Evolutionary conservation across 345 rosid genomes (phyloP), one percentile per base, ranked within the genome.

Genomic region (Corchorus capsularis): DNA sequence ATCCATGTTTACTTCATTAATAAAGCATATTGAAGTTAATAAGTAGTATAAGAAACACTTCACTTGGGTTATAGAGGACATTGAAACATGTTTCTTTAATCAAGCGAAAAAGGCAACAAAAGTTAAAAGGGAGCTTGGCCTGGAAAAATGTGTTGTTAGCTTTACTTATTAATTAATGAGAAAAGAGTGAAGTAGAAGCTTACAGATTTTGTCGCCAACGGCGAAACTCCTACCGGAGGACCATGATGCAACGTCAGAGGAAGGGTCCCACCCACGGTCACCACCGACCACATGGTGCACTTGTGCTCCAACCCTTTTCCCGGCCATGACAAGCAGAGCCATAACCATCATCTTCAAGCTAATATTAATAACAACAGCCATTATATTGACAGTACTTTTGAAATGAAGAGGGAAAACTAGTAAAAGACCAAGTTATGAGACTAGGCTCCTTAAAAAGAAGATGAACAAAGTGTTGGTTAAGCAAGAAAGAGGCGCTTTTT

Each of bases 201-300:
- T 55, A 91, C 96, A 91, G 77, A 91, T 82, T 70, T 76, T 84
- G 74, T 91, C 93, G 61, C 96, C 96, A 59, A 86, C 84, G 47
- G 78, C 60, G 89, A 89, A 88, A 72, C 63, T 77, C 78, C 81
- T 86, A 15, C 80, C 84, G 71, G 83, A 75, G 66, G 88, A 78
- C 96, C 93, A 89, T 20, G 86, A 75, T 7, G 81, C 83, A 19
- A 86, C 55, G 56, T 83, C 85, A 34, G 78, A 59, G 4, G 77
- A 73, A 4, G 85, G 61, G 49, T 85, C 92, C 96, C 96, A 91
- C 7, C 96, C 96, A 5, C 89, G 89, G 50, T 91, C 93, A 9
- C 85, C 89, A 22, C 93, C 93, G 56, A 88, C 91, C 45, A 89
- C 86, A 56, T 91, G 93, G 79, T 89, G 89, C 71, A 83, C 82